Evolutionary conservation across 306 rosid genomes (phyloP), one percentile per base, ranked within the genome.

Genomic region (Malus orientalis): DNA sequence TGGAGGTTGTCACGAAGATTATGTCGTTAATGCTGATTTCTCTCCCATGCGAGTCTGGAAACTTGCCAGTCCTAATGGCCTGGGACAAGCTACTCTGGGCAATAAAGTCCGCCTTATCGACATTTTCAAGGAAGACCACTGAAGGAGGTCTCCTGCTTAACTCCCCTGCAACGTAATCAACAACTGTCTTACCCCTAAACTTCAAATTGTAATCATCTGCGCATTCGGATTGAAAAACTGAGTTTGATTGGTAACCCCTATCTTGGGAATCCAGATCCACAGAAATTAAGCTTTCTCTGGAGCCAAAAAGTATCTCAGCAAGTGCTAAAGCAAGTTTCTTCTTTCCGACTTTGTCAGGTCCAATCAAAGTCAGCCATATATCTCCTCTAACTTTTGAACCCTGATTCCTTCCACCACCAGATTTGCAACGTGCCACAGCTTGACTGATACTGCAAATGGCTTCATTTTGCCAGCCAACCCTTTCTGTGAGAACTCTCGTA

Each of bases 271-370:
- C 81, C 81, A 95, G 85, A 76, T 92, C 96, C 70, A 91, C 86
- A 55, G 87, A 78, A 70, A 92, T 87, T 45, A 96, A 61, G 79
- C 84, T 84, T 70, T 89, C 90, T 51, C 69, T 60, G 66, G 82
- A 79, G 64, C 93, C 91, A 81, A 82, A 84, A 78, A 95, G 60
- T 47, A 59, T 42, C 81, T 92, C 97, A 2, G 96, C 87, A 47
- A 96, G 96, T 61, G 92, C 90, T 67, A 79, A 45, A 71, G 90
- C 92, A 76, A 92, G 76, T 86, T 84, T 92, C 81, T 80, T 87
- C 86, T 96, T 92, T 45, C 98, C 99, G 51, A 92, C 65, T 76
- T 75, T 87, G 83, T 96, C 99, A 6, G 89, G 97, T 65, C 99
- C 99, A 64, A 85, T 81, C 55, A 96, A 88, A 25, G 90, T 82